Base-by-base conservation (phyloP, 257 asterid species). In the Solanum acaule region DNA sequence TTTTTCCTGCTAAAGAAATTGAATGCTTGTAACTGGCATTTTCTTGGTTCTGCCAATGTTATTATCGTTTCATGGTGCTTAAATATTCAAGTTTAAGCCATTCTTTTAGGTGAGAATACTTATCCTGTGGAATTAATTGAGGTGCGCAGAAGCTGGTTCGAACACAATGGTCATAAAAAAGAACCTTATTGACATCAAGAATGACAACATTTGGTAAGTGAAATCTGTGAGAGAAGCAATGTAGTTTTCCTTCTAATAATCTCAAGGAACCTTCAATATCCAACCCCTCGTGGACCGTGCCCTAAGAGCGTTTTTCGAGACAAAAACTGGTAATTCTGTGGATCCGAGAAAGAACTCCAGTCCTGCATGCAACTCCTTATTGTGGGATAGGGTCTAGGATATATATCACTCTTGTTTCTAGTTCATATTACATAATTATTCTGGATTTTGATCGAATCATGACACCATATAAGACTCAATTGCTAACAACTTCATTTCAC, bases 71-170 rank as follows among this genome's bases (percentile, higher is more conserved):
- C n/a, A 52, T 52, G 63, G 63, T 52, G 23, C 23, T 52, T 52
- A 52, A 18, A 52, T 52, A 52, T 52, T 52, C 63, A 52, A 52
- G 63, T 52, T 18, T 16, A 52, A 52, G 63, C n/a, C 63, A 52
- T 52, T 52, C 63, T 52, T 6, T 52, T 16, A 52, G 63, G 63
- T 52, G 10, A 52, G 63, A 18, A 52, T 52, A 52, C 63, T 16
- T 52, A 16, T 52, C 4, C 4, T 1, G 10, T 52, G 10, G 0
- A 52, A 18, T 52, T 52, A 52, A 52, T 52, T 0, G 10, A 16
- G 63, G 63, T 52, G n/a, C 2, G n/a, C 0, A 7, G 0, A 44
- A 44, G 6, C 0, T 44, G 18, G 52, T 0, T 0, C 52, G 0
- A 1, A 44, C 0, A 44, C 6, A 1, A 13, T 0, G 52, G 52